Evolutionary conservation across 495 filamentous ascomycete genomes (phyloP), one percentile per base, ranked within the genome.

Genomic region (Trichoderma erinaceum): DNA sequence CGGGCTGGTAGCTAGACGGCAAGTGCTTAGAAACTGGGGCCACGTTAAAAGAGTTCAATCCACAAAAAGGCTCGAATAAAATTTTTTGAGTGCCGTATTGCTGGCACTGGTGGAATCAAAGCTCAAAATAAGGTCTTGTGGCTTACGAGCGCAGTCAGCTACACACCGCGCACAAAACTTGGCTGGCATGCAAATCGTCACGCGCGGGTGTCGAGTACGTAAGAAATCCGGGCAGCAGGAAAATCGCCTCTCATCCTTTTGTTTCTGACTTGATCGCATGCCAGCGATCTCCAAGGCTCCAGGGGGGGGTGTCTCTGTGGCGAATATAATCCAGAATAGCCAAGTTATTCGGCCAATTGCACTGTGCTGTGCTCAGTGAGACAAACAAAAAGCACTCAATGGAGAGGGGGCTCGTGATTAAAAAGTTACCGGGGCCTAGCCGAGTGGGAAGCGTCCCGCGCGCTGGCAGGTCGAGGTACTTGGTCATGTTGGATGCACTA

Each of bases 1-100:
- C 56, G 8, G 56, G 56, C 56, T 27, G 12, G 23, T 21, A 29
- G n/a, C 23, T 32, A 61, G 27, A 25, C 56, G 27, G 23, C 56
- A 61, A 61, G 56, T 61, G 56, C 56, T 61, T 61, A 61, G 56
- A 61, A 61, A 32, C 56, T n/a, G 56, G 56, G 27, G 23, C 56
- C 23, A 16, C 25, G 8, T 61, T 10, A 12, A 58, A 21, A 61
- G 56, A 12, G 27, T 61, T 32, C 56, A 10, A 61, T 23, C n/a
- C 50, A n/a, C 18, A 25, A 38, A 38, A 38, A 38, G n/a, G 25
- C 11, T 10, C 8, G 16, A 29, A 29, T 12, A 61, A 61, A 32
- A 61, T 61, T 61, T 61, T 61, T 27, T 8, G 21, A 1, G 56
- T 12, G 5, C 5, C 35, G 35, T 29, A 15, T 61, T 61, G 56